Evolutionary conservation across 441 rosid species (phyloP).

Genomic region (Gossypium schwendimanii): DNA sequence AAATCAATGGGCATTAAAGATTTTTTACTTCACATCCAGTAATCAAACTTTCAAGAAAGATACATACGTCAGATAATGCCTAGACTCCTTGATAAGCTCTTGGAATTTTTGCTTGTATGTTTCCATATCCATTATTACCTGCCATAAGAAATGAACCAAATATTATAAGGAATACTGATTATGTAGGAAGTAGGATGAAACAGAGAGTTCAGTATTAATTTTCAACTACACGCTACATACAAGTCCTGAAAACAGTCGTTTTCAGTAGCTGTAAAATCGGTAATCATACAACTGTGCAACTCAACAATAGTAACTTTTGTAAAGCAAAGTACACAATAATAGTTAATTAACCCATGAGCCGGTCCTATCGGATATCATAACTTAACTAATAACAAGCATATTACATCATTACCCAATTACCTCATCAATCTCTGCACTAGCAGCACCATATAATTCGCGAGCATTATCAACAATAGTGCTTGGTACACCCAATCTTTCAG

Average conservation of each 20-base stretch:
- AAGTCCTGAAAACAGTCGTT: background rate
- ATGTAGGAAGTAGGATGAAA: conserved; percentile 6
- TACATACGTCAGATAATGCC: conserved; percentile 45
- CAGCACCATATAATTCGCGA: conserved; percentile 61
- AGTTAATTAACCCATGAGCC: background rate
- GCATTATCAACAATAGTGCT: conserved; percentile 40
- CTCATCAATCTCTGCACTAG: conserved; percentile 84
- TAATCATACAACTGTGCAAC: background rate
- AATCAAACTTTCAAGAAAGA: conserved; percentile 7
- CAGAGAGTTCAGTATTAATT: background rate
- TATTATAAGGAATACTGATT: background rate
- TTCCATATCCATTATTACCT: conserved; percentile 86
- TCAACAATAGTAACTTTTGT: background rate
- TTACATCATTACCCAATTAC: conserved; percentile 19
- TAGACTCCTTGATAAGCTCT: conserved; percentile 43
- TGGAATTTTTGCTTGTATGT: conserved; percentile 61
- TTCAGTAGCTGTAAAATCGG: background rate
- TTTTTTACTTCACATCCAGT: background rate
- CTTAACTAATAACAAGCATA: background rate
- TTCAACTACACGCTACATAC: background rate
- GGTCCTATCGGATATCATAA: background rate
- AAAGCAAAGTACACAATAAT: conserved; percentile 4
- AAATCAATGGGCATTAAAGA: background rate
- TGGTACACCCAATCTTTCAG: conserved; percentile 74
- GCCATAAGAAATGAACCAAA: conserved; percentile 12